A percentile compares a stretch with the other conserved stretches of the same genome.
phyloP scores from a whole-genome alignment of 2,329 filamentous ascomycete genomes.

The Diaporthe sp. region DNA sequence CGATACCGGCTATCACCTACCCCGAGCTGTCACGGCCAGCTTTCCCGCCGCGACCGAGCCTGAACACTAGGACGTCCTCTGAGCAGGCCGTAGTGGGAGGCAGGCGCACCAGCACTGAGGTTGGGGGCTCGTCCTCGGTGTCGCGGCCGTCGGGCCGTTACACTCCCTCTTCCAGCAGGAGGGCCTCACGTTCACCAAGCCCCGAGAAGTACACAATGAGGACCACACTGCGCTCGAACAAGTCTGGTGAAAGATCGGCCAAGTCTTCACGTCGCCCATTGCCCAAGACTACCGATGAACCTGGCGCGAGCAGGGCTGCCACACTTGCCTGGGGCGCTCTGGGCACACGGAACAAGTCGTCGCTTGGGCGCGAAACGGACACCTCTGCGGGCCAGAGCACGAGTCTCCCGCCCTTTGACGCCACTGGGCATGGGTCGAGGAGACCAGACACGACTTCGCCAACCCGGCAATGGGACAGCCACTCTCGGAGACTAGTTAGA shows the following conservation, averaged over 20 bases:
- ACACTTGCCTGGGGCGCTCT: constrained; percentile 72
- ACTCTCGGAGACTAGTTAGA: constrained; percentile 65
- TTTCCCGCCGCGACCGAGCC: constrained; percentile 69
- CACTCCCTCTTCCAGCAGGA: constrained; percentile 44
- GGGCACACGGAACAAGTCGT: constrained; percentile 54
- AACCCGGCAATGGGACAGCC: constrained; percentile 66
- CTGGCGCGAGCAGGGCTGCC: constrained; percentile 73
- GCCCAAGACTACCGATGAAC: constrained; percentile 61
- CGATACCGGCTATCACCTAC: constrained; percentile 85
- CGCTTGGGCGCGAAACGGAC: constrained; percentile 43
- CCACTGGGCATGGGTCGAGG: constrained; percentile 36
- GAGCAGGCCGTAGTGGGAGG: constrained; percentile 60
- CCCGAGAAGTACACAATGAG: constrained; percentile 74
- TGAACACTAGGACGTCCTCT: constrained; percentile 68
- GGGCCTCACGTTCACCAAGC: constrained; percentile 63
- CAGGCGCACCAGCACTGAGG: constrained; percentile 43
- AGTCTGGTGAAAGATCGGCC: constrained; percentile 57
- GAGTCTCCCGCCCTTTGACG: constrained; percentile 27
- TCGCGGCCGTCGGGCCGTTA: constrained; percentile 37
- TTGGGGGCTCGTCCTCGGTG: constrained; percentile 40
- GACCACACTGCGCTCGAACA: constrained; percentile 70
- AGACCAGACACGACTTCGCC: constrained; percentile 49
- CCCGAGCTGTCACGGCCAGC: constrained; percentile 82
- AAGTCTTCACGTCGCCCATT: constrained; percentile 57
- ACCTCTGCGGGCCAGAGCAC: constrained; percentile 17